Evolutionary conservation across 176 grass and related monocot genomes (phyloP).

Genomic region (Chrysopogon serrulatus): DNA sequence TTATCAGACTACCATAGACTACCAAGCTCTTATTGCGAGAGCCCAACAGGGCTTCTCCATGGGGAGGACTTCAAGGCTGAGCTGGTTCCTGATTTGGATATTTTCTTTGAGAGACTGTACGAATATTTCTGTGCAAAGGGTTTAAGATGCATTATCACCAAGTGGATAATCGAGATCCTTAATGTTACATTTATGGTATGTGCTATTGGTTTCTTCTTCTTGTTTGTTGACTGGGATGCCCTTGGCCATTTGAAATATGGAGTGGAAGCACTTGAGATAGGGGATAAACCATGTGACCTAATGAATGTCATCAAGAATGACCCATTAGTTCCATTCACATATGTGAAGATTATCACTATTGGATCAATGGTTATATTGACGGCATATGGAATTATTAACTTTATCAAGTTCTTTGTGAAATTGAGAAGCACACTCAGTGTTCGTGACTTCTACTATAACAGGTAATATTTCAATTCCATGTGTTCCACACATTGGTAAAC

Average conservation of each 20-base stretch:
- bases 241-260: conserved; percentile 67
- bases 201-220: conserved; percentile 84
- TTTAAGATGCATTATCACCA: conserved; percentile 71
- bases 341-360: conserved; percentile 65
- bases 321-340: conserved; percentile 74
- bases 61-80: conserved; percentile 53
- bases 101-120: conserved; percentile 83
- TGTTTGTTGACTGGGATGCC: conserved; percentile 86
- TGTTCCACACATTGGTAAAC: not conserved
- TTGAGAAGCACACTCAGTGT: conserved; percentile 65
- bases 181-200: conserved; percentile 79
- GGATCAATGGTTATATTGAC: conserved; percentile 82
- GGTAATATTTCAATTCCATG: conserved; percentile 38
- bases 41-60: conserved; percentile 61
- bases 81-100: conserved; percentile 70
- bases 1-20: conserved; percentile 63
- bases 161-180: conserved; percentile 84
- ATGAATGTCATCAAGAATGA: conserved; percentile 62
- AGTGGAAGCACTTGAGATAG: conserved; percentile 77
- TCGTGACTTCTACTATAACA: conserved; percentile 81
- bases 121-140: conserved; percentile 86
- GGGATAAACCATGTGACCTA: conserved; percentile 83
- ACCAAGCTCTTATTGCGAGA: conserved; percentile 50
- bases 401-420: conserved; percentile 90
- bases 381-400: conserved; percentile 79